Base-by-base conservation (phyloP, 2,329 filamentous ascomycete genomes). In the Xylaria sp. region DNA sequence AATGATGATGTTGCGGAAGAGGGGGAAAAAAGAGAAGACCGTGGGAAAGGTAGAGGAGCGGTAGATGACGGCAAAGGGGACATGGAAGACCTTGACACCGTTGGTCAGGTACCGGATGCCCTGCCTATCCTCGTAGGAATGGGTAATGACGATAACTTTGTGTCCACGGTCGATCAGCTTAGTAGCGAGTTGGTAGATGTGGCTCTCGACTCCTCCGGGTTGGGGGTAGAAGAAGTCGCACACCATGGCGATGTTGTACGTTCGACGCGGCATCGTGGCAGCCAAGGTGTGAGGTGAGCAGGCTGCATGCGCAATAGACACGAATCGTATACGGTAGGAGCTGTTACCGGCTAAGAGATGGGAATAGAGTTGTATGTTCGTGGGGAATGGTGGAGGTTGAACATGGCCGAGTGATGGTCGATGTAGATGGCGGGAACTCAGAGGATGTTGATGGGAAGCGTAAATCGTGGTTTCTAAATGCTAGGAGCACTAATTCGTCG, bases 201-300 rank as follows among this genome's bases (percentile, higher is more conserved):
- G 96, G 80, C 93, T 97, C 83, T 99, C 96, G 72, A 99, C 90
- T 75, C 96, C 96, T 78, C 96, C 94, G 60, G 96, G 95, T 77
- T 98, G 95, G 15, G 96, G 96, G 79, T 97, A 99, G 90, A 99
- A 99, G 87, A 97, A 97, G 85, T 99, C 96, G 87, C 95, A 94
- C 80, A 97, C 93, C 96, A 99, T 99, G 70, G 89, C 89, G 81
- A 91, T 91, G 77, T 89, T 90, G 80, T 90, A 91, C 36, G 86
- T 87, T 71, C 84, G 84, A 74, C 83, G 85, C 74, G 83, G 80
- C 81, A 86, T 87, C 63, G 73, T 81, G 79, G 75, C 70, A 65
- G 69, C n/a, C 65, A 7, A n/a, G 10, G 15, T 63, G 53, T 66
- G 45, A 32, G 63, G 65, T 60, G 36, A 39, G 43, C 15, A n/a